Percentiles rank a stretch among this genome's conserved stretches.
Evolutionary conservation across 441 rosid species (phyloP).

Genomic region (Geranium incanum): DNA sequence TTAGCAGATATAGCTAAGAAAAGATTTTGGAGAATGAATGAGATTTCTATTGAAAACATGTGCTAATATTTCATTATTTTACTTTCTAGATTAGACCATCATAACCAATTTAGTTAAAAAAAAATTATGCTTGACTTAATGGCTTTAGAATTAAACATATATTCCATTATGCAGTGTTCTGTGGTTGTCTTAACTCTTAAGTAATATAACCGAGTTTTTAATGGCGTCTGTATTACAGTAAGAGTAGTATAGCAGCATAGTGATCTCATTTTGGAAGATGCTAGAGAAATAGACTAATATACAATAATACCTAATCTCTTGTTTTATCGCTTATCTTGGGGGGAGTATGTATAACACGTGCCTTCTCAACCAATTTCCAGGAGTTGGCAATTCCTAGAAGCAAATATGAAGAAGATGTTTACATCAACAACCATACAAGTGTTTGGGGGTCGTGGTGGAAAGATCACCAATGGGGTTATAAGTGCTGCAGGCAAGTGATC

Average conservation of each 20-base stretch:
- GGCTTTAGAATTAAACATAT: not conserved
- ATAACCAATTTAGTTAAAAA: not conserved
- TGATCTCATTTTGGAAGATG: not conserved
- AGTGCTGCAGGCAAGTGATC: conserved; percentile 51
- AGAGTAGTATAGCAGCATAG: not conserved
- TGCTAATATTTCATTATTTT: not conserved
- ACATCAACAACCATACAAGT: conserved; percentile 43
- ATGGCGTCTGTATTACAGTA: not conserved
- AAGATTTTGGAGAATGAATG: not conserved
- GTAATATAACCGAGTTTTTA: not conserved
- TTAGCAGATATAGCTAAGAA: not conserved
- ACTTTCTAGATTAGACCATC: not conserved
- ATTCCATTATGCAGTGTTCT: not conserved
- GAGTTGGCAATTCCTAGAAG: conserved; percentile 51
- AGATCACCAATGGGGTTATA: conserved; percentile 63
- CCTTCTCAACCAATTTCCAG: conserved; percentile 3
- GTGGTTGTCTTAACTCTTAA: not conserved
- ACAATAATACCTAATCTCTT: not conserved
- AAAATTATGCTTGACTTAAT: not conserved
- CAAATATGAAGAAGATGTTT: conserved; percentile 47
- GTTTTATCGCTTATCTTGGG: not conserved
- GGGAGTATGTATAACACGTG: not conserved
- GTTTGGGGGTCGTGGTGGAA: conserved; percentile 75
- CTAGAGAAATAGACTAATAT: not conserved
- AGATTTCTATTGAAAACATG: not conserved